Evolutionary conservation across 345 rosid species (phyloP), one percentile per base, ranked within the genome.

Genomic region (Citrus reticulata): DNA sequence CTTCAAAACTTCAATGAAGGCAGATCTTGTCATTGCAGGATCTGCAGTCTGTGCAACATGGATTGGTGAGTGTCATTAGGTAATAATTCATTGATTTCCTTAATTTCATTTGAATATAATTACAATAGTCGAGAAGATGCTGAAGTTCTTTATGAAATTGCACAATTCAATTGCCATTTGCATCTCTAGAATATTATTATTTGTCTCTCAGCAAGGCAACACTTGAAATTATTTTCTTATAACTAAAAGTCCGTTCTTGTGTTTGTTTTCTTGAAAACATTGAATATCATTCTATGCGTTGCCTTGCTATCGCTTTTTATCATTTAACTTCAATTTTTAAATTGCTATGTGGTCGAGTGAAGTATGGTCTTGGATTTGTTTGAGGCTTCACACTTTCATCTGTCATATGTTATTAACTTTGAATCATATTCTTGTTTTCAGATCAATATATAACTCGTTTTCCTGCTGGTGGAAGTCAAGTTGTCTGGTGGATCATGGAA

Each of bases 401-500:
- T 11, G 20, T 40, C 70, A 24, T 70, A 7, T 62, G 42, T 35
- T 42, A 14, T 62, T 62, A 72, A 77, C 59, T 37, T 37, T 30
- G 61, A 64, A 20, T 69, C 17, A 27, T 40, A 67, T 77, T n/a
- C 74, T 42, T 80, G 81, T 80, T 85, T 86, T 72, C 90, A 95
- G 97, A 95, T 83, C 97, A 93, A 83, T 95, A 93, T 82, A 90
- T 95, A 27, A 86, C 87, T 71, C 96, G 81, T 75, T 93, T 88
- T 84, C 97, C 99, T 51, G 93, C 98, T 83, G 98, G 95, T 72
- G 97, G 95, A 54, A 91, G 96, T 89, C 99, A 95, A 86, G 87
- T 95, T 69, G 93, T 89, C 76, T 95, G 97, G 99, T 95, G 99
- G 99, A 91, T 95, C 62, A 93, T 95, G 99, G 98, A 93, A 86